Evolutionary conservation across 2,329 filamentous ascomycete genomes (phyloP).

Genomic region (Fusarium domesticum): DNA sequence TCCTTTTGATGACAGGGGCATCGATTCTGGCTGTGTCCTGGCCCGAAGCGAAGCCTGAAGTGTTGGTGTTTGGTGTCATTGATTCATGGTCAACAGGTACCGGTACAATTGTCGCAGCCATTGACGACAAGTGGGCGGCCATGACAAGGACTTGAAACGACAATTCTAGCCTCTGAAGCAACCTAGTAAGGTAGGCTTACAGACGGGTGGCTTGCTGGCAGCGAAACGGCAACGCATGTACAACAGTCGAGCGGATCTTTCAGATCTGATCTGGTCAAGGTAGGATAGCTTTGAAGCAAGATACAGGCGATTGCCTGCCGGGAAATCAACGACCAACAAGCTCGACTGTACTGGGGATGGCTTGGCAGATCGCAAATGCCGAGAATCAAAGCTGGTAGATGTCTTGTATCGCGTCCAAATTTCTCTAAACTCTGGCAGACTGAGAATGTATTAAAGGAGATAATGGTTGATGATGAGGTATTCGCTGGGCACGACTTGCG

Average conservation of each 20-base stretch:
- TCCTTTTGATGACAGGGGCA: conserved; percentile 41
- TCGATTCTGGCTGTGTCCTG: conserved; percentile 7
- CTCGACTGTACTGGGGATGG: background rate
- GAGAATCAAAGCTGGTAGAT: no score
- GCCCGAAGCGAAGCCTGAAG: conserved; percentile 4
- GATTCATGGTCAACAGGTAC: background rate
- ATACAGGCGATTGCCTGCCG: background rate
- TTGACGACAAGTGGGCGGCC: conserved; percentile 1
- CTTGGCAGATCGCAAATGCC: no score
- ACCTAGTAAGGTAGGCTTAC: background rate
- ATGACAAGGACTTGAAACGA: background rate
- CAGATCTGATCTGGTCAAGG: background rate
- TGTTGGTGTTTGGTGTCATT: background rate
- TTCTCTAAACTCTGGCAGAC: background rate
- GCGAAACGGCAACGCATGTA: background rate
- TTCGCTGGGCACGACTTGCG: conserved; percentile 3
- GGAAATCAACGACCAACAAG: background rate
- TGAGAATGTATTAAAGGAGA: conserved; percentile 2
- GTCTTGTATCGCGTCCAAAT: no score
- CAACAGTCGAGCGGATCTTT: background rate
- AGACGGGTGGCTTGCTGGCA: background rate
- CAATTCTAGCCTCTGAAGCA: background rate
- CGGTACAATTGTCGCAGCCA: background rate
- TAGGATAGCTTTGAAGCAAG: background rate
- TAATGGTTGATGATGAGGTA: conserved; percentile 1